phyloP scores from a whole-genome alignment of 306 rosid species.

The Sesbania bispinosa region DNA sequence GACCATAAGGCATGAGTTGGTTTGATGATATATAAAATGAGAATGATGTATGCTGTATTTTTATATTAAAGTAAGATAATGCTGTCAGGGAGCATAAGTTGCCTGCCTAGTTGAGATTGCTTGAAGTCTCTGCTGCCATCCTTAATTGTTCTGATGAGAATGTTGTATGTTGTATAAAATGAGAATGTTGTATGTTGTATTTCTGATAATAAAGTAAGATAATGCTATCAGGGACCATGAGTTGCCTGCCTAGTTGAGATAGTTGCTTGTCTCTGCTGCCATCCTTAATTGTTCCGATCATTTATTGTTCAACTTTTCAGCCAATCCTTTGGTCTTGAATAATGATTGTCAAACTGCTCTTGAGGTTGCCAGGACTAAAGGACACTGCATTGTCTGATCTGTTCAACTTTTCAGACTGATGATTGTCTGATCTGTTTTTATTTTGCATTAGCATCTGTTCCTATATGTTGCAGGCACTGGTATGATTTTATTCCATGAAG shows the following conservation, averaged over 20 bases:
- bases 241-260: constrained; percentile 9
- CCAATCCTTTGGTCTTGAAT: constrained; percentile 76
- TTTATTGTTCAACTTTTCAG: constrained; percentile 45
- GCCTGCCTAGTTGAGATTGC: too few relatives aligned
- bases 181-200: too few relatives aligned
- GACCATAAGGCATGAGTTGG: background rate
- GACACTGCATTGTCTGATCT: constrained; percentile 67
- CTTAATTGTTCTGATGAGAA: too few relatives aligned
- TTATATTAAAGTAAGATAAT: too few relatives aligned
- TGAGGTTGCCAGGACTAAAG: constrained; percentile 85
- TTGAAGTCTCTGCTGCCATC: too few relatives aligned
- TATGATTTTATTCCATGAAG: too few relatives aligned
- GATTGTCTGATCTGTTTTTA: too few relatives aligned
- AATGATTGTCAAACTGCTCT: constrained; percentile 94
- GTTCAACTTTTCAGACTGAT: too few relatives aligned
- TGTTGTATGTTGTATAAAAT: too few relatives aligned
- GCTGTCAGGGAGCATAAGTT: too few relatives aligned
- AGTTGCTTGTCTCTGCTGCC: constrained; percentile 4
- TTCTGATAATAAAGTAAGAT: background rate
- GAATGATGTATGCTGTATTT: background rate
- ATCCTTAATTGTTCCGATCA: background rate
- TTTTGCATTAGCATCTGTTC: too few relatives aligned
- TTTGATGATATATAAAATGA: constrained; percentile 8
- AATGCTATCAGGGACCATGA: background rate
- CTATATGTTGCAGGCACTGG: too few relatives aligned